Evolutionary conservation across 768 basidiomycete genomes (phyloP), one percentile per base, ranked within the genome.

Genomic region (Mycena latifolia): DNA sequence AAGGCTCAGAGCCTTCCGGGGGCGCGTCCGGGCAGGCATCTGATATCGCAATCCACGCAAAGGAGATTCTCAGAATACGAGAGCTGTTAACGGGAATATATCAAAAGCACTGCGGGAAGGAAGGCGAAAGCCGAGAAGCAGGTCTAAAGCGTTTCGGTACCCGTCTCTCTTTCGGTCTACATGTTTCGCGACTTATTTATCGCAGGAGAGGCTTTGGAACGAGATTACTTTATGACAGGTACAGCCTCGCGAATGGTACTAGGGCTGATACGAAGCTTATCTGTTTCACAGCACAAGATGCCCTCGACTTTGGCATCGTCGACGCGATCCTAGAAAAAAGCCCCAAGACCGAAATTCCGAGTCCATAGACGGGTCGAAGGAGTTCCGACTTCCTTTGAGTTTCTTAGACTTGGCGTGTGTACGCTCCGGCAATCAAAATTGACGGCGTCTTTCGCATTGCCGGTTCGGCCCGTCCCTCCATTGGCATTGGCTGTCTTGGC

Each of bases 191-290:
- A 70, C 65, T 66, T 70, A 68, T 76, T 6, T 14, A 14, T 69
- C 69, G 41, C 77, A 96, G 95, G 94, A 78, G 91, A 82, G 65
- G 95, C 96, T 41, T 81, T 98, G 69, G 96, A 98, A 80, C 86
- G 96, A 66, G 96, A 98, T 78, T 96, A 96, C 79, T 98, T 95
- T 78, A 92, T 98, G 93, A 97, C 95, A 65, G 91, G 92, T 90
- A 69, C 69, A 53, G 70, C 72, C 31, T 67, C 41, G 20, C 20
- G 18, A 22, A 5, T 55, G 71, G 28, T 48, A 12, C 17, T 22
- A 25, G 24, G 47, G 17, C 9, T 68, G 35, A 71, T 69, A 60
- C 60, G 41, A 66, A 55, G 71, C 73, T 70, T 31, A 70, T 62
- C 57, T 53, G 54, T 66, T 50, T 68, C 65, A 69, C 77, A 89